Percentiles rank a stretch among this genome's conserved stretches.
Conservation (phyloP, 495 filamentous ascomycete species). For the Extremus antarcticus region DNA sequence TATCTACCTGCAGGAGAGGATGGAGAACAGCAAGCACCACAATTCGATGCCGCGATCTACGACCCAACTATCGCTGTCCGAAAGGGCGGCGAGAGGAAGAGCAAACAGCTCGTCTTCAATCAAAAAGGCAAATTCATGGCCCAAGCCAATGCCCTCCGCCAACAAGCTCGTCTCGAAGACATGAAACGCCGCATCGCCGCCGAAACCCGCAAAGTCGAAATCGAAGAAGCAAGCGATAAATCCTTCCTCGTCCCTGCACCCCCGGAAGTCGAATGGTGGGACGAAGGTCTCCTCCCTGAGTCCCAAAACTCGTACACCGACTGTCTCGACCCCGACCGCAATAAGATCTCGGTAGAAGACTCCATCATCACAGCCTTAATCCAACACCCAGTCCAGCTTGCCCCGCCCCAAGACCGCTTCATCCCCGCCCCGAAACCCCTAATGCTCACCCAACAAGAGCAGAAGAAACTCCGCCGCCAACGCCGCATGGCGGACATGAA, state of each 20-base stretch:
- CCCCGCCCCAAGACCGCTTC: conserved; percentile 81
- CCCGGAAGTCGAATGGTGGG: conserved; percentile 96
- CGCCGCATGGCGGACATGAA: conserved; percentile 84
- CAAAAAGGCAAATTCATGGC: conserved; percentile 94
- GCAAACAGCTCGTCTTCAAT: conserved; percentile 78
- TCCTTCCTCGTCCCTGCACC: conserved; percentile 72
- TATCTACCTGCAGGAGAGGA: conserved; percentile 19
- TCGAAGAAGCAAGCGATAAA: conserved; percentile 90
- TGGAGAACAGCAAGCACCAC: conserved; percentile 31
- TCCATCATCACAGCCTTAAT: conserved; percentile 81
- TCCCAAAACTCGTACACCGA: conserved; percentile 52
- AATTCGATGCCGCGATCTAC: conserved; percentile 69
- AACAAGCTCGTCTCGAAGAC: conserved; percentile 77
- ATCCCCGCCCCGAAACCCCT: conserved; percentile 74
- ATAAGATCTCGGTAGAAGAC: conserved; percentile 69
- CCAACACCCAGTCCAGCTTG: conserved; percentile 85
- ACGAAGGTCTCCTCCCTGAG: conserved; percentile 70
- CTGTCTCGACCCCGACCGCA: conserved; percentile 48
- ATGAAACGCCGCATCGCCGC: conserved; percentile 91
- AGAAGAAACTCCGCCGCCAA: conserved; percentile 82
- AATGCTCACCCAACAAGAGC: conserved; percentile 83
- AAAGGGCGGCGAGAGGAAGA: conserved; percentile 48
- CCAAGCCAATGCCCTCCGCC: conserved; percentile 76
- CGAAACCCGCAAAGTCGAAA: conserved; percentile 67
- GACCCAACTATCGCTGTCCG: conserved; percentile 61